Evolutionary conservation across 164 flowering plant species (phyloP).

Genomic region (Taxillus chinensis): DNA sequence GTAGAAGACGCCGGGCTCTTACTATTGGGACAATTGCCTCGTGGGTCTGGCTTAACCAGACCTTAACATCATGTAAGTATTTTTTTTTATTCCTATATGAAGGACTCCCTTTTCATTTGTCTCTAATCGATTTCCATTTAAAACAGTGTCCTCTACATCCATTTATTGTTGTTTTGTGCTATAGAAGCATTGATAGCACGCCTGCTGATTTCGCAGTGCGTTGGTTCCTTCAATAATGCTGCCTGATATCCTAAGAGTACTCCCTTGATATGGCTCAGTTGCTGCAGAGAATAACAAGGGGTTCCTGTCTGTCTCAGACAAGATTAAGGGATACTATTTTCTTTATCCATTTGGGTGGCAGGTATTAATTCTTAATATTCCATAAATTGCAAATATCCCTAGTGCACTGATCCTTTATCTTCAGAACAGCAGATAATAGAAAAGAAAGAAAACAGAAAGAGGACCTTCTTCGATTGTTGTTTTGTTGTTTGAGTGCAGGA

Average conservation of each 20-base stretch:
- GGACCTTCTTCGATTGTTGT: neutral
- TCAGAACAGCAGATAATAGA: neutral
- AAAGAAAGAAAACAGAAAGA: neutral
- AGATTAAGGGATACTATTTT: conserved; percentile 72
- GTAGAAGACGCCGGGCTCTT: conserved; percentile 54
- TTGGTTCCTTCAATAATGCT: conserved; percentile 29
- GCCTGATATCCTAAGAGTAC: conserved; percentile 56
- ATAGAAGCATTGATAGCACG: conserved; percentile 27
- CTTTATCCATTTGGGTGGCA: conserved; percentile 95
- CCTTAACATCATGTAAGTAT: conserved; percentile 44
- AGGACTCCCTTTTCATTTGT: neutral
- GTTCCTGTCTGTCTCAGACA: conserved; percentile 59
- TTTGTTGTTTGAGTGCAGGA: conserved; percentile 36
- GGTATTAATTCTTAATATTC: conserved; percentile 27
- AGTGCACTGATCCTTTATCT: too few species aligned
- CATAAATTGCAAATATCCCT: neutral
- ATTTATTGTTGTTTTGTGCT: conserved; percentile 9
- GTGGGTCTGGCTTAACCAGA: conserved; percentile 31
- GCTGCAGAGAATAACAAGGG: conserved; percentile 92
- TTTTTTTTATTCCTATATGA: neutral
- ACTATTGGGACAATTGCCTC: conserved; percentile 37
- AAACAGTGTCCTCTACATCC: neutral
- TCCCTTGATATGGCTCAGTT: conserved; percentile 83
- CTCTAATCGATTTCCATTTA: neutral
- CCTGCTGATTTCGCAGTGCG: conserved; percentile 40